These are phyloP conservation scores for Petunia secreta DNA, from an alignment of 257 asterid genomes.

Conservation along the genomic window DNA sequence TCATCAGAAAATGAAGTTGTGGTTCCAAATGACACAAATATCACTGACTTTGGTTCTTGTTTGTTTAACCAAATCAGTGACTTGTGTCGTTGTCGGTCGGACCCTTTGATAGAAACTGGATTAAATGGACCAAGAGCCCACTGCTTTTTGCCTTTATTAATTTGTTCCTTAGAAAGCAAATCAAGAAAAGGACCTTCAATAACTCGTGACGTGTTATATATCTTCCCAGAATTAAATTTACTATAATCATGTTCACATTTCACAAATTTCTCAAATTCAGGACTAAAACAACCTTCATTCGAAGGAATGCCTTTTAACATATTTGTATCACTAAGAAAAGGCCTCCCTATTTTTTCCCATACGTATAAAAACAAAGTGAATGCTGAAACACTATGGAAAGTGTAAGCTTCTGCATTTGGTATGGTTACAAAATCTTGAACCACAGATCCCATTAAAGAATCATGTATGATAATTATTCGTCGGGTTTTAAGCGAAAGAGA, in stretches of 20 bases:
- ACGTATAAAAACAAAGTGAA: conserved; percentile 50
- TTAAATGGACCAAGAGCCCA: conserved; percentile 86
- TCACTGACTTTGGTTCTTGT: conserved; percentile 41
- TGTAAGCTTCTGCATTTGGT: conserved; percentile 53
- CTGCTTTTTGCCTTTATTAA: conserved; percentile 41
- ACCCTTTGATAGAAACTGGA: conserved; percentile 32
- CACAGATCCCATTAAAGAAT: conserved; percentile 65
- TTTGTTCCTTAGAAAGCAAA: conserved; percentile 33
- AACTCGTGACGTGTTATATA: conserved; percentile 59
- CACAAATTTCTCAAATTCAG: conserved; percentile 45
- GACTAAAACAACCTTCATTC: conserved; percentile 47
- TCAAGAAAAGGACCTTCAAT: conserved; percentile 57
- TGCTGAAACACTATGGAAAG: conserved; percentile 62
- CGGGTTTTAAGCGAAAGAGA: conserved; percentile 26
- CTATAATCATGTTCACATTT: conserved; percentile 39
- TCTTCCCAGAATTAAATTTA: conserved; percentile 48
- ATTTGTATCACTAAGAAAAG: conserved; percentile 39
- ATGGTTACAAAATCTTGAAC: conserved; percentile 44
- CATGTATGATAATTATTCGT: conserved; percentile 49
- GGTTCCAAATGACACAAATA: conserved; percentile 59
- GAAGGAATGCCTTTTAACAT: conserved; percentile 43
- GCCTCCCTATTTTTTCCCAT: conserved; percentile 56
- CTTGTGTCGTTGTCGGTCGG: conserved; percentile 21
- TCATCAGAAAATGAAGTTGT: conserved; percentile 45
- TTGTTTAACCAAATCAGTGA: conserved; percentile 57